These are phyloP conservation scores for Mycosphaerella arachidis DNA, from an alignment of 2,329 filamentous ascomycete species.

Conservation along the genomic window DNA sequence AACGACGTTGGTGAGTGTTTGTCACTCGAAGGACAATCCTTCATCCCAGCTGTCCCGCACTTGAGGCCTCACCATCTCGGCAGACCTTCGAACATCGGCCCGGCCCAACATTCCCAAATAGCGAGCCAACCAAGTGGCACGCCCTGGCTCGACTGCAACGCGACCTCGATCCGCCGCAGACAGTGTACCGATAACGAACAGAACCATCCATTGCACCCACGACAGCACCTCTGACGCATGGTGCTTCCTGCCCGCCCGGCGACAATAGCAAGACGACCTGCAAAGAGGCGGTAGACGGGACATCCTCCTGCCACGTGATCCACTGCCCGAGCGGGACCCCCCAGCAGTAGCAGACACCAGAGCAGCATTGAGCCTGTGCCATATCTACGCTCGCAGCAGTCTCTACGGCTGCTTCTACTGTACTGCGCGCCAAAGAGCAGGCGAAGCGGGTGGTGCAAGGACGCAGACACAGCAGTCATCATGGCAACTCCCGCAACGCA, in stretches of 20 bases:
- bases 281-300: neutral
- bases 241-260: neutral
- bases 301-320: neutral
- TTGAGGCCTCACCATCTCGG: neutral
- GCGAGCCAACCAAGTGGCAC: too few species aligned
- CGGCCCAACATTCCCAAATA: neutral
- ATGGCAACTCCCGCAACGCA: slow-evolving; percentile 82
- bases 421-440: neutral
- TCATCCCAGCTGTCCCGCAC: neutral
- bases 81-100: neutral
- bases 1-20: neutral
- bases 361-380: neutral
- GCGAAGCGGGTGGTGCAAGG: neutral
- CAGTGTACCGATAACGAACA: neutral
- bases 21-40: neutral
- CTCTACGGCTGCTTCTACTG: neutral
- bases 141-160: too few species aligned
- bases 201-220: neutral
- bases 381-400: neutral
- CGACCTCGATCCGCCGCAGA: too few species aligned
- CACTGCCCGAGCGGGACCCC: neutral
- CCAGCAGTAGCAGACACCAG: neutral
- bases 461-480: slow-evolving; percentile 9
- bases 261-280: neutral
- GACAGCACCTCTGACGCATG: neutral